phyloP scores from a whole-genome alignment of 163 green algal species.

The Botryococcus braunii region DNA sequence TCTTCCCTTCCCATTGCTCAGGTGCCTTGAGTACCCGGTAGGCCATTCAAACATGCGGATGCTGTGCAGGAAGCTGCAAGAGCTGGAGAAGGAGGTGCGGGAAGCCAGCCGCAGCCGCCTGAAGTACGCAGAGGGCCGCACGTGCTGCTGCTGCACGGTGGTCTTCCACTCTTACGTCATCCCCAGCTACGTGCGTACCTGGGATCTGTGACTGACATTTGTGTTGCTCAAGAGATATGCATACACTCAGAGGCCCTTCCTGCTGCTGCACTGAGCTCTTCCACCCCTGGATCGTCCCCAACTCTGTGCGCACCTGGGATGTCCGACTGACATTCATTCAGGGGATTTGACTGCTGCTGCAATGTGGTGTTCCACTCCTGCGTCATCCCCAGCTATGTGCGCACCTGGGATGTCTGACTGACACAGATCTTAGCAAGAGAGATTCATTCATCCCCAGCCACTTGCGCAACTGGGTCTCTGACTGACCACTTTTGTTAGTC shows the following conservation, averaged over 20 bases:
- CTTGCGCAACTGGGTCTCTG: too few species aligned
- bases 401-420: constrained; percentile 10
- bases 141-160: constrained; percentile 14
- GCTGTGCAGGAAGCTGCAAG: constrained; percentile 17
- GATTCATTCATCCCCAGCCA: too few species aligned
- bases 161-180: constrained; percentile 13
- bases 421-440: too few species aligned
- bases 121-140: background rate
- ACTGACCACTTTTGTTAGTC: too few species aligned
- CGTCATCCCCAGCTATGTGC: constrained; percentile 3
- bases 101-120: background rate
- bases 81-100: constrained; percentile 24
- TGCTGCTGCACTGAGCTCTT: too few species aligned
- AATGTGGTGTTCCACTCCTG: constrained; percentile 13
- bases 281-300: too few species aligned
- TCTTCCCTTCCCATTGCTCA: background rate
- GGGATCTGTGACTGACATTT: too few species aligned
- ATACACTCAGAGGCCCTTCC: too few species aligned
- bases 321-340: too few species aligned
- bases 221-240: too few species aligned
- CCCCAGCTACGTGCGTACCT: constrained; percentile 1
- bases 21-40: background rate
- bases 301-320: too few species aligned
- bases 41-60: too few species aligned
- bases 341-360: constrained; percentile 12